phyloP scores from a whole-genome alignment of 1,284 basidiomycete species.

The Ustilago loliicola region DNA sequence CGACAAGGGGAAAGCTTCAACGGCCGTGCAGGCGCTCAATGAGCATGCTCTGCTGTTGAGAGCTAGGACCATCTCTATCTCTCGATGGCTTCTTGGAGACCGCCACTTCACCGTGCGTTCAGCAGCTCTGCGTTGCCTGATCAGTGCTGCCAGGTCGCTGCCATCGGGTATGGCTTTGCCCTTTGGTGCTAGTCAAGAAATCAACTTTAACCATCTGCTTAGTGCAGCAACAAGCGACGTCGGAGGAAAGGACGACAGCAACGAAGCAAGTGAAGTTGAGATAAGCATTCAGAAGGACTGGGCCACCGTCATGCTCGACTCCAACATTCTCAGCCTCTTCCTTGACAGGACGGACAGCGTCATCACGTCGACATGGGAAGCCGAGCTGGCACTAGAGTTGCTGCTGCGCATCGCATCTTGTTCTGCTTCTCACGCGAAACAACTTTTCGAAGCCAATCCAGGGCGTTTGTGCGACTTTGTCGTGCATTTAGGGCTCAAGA shows the following conservation, averaged over 20 bases:
- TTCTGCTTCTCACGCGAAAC: constrained; percentile 33
- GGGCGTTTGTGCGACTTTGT: constrained; percentile 36
- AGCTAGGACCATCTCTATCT: constrained; percentile 43
- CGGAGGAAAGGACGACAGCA: constrained; percentile 11
- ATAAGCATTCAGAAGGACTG: constrained; percentile 45
- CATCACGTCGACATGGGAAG: constrained; percentile 48
- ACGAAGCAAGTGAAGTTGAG: constrained; percentile 47
- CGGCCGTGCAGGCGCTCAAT: constrained; percentile 23
- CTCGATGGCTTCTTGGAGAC: constrained; percentile 58
- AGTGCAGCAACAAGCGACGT: neutral
- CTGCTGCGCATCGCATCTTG: constrained; percentile 44
- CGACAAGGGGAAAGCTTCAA: neutral
- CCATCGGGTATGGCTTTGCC: constrained; percentile 21
- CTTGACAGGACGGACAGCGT: constrained; percentile 41
- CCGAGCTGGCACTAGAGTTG: constrained; percentile 40
- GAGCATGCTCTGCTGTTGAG: constrained; percentile 21
- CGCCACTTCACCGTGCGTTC: constrained; percentile 57
- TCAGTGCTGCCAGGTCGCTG: constrained; percentile 33
- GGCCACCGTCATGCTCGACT: constrained; percentile 42
- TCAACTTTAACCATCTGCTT: constrained; percentile 32
- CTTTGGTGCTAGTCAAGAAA: constrained; percentile 21
- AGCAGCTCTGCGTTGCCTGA: constrained; percentile 55
- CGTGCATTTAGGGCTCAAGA: constrained; percentile 41
- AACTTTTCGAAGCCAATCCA: constrained; percentile 27
- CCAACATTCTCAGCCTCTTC: constrained; percentile 31